Conservation (phyloP, 805 yeast genomes). For the Candida cerambycidarum region DNA sequence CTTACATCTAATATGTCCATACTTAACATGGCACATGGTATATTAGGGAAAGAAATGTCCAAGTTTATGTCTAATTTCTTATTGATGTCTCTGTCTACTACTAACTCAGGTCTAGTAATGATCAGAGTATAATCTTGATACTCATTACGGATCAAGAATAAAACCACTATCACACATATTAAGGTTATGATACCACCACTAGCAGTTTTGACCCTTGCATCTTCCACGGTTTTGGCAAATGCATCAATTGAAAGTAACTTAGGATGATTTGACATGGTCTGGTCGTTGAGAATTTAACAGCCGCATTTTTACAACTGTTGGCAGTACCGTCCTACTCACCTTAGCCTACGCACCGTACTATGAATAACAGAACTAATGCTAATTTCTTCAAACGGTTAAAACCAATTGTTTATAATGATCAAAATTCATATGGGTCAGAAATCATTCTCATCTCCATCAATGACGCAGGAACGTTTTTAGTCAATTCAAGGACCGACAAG, state of each 20-base stretch:
- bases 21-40: slow-evolving; percentile 82
- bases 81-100: slow-evolving; percentile 81
- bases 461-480: slow-evolving; percentile 41
- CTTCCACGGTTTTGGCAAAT: slow-evolving; percentile 93
- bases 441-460: slow-evolving; percentile 41
- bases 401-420: slow-evolving; percentile 13
- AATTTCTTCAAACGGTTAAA: slow-evolving; percentile 23
- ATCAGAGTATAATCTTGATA: slow-evolving; percentile 71
- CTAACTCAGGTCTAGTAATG: slow-evolving; percentile 75
- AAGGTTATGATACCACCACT: slow-evolving; percentile 89
- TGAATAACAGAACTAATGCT: slow-evolving; percentile 1
- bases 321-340: no score
- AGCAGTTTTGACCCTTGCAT: slow-evolving; percentile 82
- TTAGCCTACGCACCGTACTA: background rate
- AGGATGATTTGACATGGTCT: slow-evolving; percentile 23
- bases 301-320: slow-evolving; percentile 1
- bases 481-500: slow-evolving; percentile 43
- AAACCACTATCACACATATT: slow-evolving; percentile 58
- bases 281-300: slow-evolving; percentile 6
- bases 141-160: slow-evolving; percentile 68
- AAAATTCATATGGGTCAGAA: slow-evolving; percentile 21
- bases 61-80: slow-evolving; percentile 73
- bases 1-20: slow-evolving; percentile 86
- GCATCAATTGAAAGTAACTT: slow-evolving; percentile 70
- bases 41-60: slow-evolving; percentile 77